Evolutionary conservation across 208 protist genomes (phyloP).

Genomic region (Acanthamoeba healyi): DNA sequence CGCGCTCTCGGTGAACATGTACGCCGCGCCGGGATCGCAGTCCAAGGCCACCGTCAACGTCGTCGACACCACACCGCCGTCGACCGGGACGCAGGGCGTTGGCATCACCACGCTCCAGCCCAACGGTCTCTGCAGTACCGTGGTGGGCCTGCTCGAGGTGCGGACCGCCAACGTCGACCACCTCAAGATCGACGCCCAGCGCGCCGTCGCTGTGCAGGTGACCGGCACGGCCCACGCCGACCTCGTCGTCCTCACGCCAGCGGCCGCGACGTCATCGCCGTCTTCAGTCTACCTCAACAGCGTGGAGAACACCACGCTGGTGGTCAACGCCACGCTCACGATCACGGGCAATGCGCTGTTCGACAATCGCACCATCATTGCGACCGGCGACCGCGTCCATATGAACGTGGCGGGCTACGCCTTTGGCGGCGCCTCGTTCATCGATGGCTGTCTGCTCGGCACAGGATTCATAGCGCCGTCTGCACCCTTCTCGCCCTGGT

Average conservation of each 20-base stretch:
- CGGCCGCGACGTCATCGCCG: background rate
- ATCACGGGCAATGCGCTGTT: background rate
- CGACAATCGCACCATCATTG: conserved; percentile 27
- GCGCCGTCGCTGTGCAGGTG: background rate
- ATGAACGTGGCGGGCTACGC: background rate
- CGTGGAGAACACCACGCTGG: conserved; percentile 15
- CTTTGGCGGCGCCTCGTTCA: background rate
- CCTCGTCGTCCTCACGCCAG: background rate
- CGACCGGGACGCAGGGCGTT: background rate
- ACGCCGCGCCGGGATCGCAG: background rate
- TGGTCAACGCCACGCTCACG: conserved; percentile 45
- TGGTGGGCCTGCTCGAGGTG: conserved; percentile 16
- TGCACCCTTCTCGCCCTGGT: background rate
- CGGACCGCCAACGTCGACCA: background rate
- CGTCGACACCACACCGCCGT: background rate
- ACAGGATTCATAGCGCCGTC: background rate
- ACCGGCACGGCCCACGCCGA: background rate
- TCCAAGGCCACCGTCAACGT: background rate
- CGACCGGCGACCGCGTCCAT: background rate
- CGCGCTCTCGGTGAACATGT: background rate
- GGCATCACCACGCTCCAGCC: background rate
- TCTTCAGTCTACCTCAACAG: background rate
- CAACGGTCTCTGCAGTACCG: background rate
- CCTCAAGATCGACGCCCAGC: background rate
- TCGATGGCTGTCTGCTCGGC: conserved; percentile 52